phyloP scores from a whole-genome alignment of 441 rosid species.

The Jatropha podagrica region DNA sequence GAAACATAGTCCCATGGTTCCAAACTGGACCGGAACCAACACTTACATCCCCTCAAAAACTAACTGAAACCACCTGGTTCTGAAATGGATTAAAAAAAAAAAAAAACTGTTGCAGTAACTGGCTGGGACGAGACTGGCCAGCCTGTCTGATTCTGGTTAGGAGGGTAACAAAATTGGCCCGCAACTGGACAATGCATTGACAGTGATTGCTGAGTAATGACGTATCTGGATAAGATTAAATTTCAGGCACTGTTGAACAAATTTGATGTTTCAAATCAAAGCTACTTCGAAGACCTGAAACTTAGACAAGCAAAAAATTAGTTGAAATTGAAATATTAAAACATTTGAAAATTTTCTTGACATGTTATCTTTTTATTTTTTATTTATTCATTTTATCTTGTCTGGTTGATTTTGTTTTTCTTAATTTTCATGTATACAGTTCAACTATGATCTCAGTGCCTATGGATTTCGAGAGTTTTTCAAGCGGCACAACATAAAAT shows the following conservation, averaged over 20 bases:
- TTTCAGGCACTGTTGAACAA: neutral
- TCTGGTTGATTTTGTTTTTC: neutral
- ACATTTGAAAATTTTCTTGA: neutral
- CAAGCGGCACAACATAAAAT: conserved; percentile 64
- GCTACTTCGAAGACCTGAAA: conserved; percentile 1
- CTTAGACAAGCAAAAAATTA: neutral
- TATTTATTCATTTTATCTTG: no score
- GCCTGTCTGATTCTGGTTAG: no score
- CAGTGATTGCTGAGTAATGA: neutral
- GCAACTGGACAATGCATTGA: no score
- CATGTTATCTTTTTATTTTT: neutral
- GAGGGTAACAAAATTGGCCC: no score
- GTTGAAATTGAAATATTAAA: neutral
- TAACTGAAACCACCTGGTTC: no score
- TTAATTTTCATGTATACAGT: conserved; percentile 41
- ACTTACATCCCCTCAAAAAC: no score
- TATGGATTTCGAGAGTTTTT: conserved; percentile 95
- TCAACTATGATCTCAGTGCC: conserved; percentile 71
- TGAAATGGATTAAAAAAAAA: no score
- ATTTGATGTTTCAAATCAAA: neutral
- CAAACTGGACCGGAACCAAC: no score
- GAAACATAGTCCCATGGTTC: no score
- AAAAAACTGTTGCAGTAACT: no score
- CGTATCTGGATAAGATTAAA: neutral
- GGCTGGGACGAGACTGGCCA: no score